A percentile compares a stretch with the other conserved stretches of the same genome.
Conservation (phyloP, 768 basidiomycete genomes). For the Chalciporus sphaerocephalus region DNA sequence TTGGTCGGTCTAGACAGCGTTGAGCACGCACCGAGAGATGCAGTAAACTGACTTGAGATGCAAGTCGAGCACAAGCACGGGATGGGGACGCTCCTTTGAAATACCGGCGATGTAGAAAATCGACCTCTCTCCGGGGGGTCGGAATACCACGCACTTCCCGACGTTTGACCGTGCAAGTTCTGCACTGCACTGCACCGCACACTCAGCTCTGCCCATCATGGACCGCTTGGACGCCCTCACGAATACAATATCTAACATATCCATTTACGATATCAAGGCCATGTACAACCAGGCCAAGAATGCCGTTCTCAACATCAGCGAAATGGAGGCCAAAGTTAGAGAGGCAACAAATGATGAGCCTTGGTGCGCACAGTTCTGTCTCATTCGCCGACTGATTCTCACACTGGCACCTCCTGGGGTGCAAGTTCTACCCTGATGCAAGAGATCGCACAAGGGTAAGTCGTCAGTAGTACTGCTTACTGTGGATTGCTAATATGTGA, state of each 20-base stretch:
- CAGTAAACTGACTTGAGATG: background rate
- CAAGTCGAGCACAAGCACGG: background rate
- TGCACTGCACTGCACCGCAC: too few species aligned
- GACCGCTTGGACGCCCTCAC: constrained; percentile 76
- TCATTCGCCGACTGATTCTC: background rate
- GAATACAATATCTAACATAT: constrained; percentile 72
- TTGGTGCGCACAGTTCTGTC: constrained; percentile 58
- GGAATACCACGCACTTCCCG: background rate
- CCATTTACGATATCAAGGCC: constrained; percentile 89
- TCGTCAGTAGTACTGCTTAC: background rate
- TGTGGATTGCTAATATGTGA: constrained; percentile 13
- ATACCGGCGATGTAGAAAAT: background rate
- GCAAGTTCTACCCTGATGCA: constrained; percentile 98
- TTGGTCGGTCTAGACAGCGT: background rate
- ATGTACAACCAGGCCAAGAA: constrained; percentile 99
- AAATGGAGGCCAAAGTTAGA: constrained; percentile 94
- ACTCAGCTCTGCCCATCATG: constrained; percentile 44
- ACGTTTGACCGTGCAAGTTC: background rate
- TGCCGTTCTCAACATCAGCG: constrained; percentile 91
- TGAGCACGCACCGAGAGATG: background rate
- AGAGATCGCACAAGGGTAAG: constrained; percentile 94
- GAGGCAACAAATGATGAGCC: constrained; percentile 98
- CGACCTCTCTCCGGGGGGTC: constrained; percentile 29
- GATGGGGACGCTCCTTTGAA: too few species aligned
- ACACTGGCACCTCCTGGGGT: constrained; percentile 57